These are phyloP conservation scores for Podaxis mareebaensis DNA, from an alignment of 768 basidiomycete species.

Conservation along the genomic window DNA sequence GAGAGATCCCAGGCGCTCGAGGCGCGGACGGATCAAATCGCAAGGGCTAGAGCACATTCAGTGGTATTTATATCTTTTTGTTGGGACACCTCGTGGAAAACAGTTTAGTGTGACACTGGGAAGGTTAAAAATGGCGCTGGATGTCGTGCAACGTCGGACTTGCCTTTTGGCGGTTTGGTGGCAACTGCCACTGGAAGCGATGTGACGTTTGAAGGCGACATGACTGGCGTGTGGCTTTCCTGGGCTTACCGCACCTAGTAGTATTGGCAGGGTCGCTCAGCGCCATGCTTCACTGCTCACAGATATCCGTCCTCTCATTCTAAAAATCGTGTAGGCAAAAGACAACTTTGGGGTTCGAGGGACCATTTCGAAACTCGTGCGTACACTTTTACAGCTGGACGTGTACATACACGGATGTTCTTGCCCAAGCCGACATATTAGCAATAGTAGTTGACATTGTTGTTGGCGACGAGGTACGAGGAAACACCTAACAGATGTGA, in stretches of 20 bases:
- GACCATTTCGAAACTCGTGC: too few species aligned
- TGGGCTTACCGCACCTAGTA: not conserved
- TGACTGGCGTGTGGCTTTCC: not conserved
- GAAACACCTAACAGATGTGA: too few species aligned
- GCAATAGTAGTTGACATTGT: too few species aligned
- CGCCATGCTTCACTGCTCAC: not conserved
- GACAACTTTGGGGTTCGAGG: too few species aligned
- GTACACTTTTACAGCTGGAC: too few species aligned
- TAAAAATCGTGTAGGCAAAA: too few species aligned
- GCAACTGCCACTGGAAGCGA: not conserved
- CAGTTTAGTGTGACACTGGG: not conserved
- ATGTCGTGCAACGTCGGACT: too few species aligned
- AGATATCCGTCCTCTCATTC: too few species aligned
- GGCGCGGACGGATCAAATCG: constrained; percentile 5
- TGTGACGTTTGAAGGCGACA: not conserved
- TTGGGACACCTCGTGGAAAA: not conserved
- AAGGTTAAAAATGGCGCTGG: not conserved
- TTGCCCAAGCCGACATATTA: too few species aligned
- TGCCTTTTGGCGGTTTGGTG: not conserved
- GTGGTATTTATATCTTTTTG: not conserved
- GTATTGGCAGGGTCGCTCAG: not conserved
- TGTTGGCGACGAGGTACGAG: too few species aligned
- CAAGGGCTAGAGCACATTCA: not conserved
- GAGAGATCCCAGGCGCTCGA: not conserved
- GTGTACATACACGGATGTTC: too few species aligned